A percentile compares a stretch with the other conserved stretches of the same genome.
Conservation (phyloP, 495 filamentous ascomycete species). For the Podospora comata region DNA sequence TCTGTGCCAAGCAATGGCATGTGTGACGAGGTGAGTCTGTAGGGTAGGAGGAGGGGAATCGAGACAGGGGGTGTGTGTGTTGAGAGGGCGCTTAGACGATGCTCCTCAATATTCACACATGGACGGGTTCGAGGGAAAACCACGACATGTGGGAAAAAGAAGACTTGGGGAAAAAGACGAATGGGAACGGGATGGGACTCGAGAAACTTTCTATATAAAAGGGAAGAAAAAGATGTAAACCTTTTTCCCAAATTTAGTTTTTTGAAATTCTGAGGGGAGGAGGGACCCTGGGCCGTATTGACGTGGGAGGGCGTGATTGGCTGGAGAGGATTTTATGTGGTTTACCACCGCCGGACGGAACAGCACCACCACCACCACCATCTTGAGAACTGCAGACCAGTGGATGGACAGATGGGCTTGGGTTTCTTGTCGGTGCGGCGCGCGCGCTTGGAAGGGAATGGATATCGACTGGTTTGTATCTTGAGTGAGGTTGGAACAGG, state of each 20-base stretch:
- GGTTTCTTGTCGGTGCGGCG: too few relatives aligned
- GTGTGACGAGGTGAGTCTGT: not conserved
- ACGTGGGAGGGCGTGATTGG: slow-evolving; percentile 38
- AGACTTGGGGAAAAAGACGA: slow-evolving; percentile 8
- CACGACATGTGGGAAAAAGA: not conserved
- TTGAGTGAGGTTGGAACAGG: too few relatives aligned
- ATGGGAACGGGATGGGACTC: slow-evolving; percentile 1
- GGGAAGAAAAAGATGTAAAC: slow-evolving; percentile 19
- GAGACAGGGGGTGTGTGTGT: not conserved
- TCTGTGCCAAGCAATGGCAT: not conserved
- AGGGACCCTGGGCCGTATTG: slow-evolving; percentile 24
- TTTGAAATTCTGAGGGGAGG: not conserved
- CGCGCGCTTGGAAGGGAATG: too few relatives aligned
- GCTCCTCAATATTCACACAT: too few relatives aligned
- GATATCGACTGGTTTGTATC: too few relatives aligned
- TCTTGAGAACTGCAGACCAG: too few relatives aligned
- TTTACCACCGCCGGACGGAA: too few relatives aligned
- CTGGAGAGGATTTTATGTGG: slow-evolving; percentile 7
- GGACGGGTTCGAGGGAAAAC: not conserved
- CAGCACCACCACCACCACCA: too few relatives aligned
- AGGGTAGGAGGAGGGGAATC: not conserved
- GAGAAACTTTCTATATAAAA: not conserved
- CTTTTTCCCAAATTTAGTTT: slow-evolving; percentile 17
- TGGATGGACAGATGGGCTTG: too few relatives aligned
- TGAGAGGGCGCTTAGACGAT: not conserved